Evolutionary conservation across 2,329 filamentous ascomycete species (phyloP).

Genomic region (Raffaelea albimanens): DNA sequence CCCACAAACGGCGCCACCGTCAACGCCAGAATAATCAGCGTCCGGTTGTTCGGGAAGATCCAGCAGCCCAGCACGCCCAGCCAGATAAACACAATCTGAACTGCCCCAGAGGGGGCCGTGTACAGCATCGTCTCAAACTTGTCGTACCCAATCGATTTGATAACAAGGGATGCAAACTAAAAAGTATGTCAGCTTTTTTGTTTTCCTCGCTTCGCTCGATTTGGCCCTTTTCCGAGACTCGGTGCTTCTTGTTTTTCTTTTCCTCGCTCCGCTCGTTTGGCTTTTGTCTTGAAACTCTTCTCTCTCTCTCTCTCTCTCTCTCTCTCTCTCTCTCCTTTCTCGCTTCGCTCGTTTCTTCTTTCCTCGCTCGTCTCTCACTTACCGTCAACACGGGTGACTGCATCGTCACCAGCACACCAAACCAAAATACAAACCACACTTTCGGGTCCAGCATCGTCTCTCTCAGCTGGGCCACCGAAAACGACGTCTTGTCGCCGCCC

Average conservation of each 20-base stretch:
- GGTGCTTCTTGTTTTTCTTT: too few species aligned
- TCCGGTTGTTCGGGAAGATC: constrained; percentile 29
- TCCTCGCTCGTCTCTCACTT: too few species aligned
- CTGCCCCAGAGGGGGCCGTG: background rate
- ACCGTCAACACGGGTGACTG: constrained; percentile 23
- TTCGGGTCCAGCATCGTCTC: constrained; percentile 34
- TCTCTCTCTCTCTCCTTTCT: too few species aligned
- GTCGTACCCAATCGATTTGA: constrained; percentile 34
- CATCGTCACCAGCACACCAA: constrained; percentile 36
- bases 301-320: too few species aligned
- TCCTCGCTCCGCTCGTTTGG: too few species aligned
- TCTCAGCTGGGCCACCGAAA: constrained; percentile 30
- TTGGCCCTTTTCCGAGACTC: too few species aligned
- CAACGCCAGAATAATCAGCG: constrained; percentile 27
- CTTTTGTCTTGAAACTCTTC: too few species aligned
- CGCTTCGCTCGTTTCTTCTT: too few species aligned
- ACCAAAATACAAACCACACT: constrained; percentile 33
- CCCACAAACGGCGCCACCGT: constrained; percentile 33
- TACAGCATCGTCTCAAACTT: constrained; percentile 29
- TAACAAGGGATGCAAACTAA: constrained; percentile 39
- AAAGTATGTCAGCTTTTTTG: background rate
- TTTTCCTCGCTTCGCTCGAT: too few species aligned
- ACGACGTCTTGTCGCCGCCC: constrained; percentile 28
- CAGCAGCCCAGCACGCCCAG: constrained; percentile 28
- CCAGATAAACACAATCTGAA: constrained; percentile 31